These are phyloP conservation scores for Zostera marina DNA, from an alignment of 116 monocot genomes.

Conservation along the genomic window DNA sequence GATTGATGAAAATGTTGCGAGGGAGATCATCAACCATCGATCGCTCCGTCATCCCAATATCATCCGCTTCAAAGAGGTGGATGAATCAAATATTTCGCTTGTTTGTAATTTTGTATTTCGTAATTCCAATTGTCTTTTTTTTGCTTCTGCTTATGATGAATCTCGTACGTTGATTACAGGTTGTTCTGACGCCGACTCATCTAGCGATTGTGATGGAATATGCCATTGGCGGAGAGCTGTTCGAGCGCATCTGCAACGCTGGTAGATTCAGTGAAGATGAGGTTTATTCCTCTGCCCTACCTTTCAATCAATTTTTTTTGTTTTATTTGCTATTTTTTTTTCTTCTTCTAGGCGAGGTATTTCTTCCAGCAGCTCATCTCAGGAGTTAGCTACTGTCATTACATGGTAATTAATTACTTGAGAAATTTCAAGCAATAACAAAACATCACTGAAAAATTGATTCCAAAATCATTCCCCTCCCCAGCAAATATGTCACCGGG, in stretches of 20 bases:
- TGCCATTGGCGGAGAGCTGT: conserved; percentile 92
- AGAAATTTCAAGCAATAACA: too few relatives aligned
- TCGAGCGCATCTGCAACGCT: conserved; percentile 88
- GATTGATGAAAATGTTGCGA: conserved; percentile 94
- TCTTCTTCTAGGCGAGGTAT: conserved; percentile 53
- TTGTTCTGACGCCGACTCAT: conserved; percentile 94
- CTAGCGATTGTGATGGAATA: conserved; percentile 99
- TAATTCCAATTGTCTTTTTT: neutral
- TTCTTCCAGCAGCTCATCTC: conserved; percentile 98
- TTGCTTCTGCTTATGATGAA: neutral
- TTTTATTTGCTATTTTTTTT: neutral
- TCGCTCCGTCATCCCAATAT: conserved; percentile 89
- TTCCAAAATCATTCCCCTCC: conserved; percentile 4
- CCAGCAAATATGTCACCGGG: conserved; percentile 96
- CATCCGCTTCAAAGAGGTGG: conserved; percentile 92
- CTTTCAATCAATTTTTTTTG: neutral
- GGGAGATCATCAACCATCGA: conserved; percentile 96
- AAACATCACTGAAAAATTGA: neutral
- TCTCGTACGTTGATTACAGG: conserved; percentile 26
- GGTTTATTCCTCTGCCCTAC: conserved; percentile 21
- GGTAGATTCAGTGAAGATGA: conserved; percentile 93
- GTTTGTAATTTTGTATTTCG: too few relatives aligned
- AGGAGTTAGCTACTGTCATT: conserved; percentile 91
- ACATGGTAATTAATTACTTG: conserved; percentile 43
- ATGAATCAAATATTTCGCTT: neutral